These are phyloP conservation scores for Malassezia furfur DNA, from an alignment of 1,284 basidiomycete genomes.

Conservation along the genomic window DNA sequence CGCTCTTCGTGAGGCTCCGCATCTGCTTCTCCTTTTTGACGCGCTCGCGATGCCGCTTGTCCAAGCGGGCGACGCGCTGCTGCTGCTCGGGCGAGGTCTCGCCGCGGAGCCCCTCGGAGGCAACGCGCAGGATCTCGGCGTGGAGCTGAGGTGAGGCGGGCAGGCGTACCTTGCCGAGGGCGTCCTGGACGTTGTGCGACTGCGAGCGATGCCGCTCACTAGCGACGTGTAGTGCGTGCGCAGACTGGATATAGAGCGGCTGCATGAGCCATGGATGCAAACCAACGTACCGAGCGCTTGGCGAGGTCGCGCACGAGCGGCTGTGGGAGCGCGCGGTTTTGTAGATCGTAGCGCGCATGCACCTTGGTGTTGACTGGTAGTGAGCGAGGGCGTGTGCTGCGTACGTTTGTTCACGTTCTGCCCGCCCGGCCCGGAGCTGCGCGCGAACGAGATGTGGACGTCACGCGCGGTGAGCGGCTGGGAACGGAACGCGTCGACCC, in stretches of 20 bases:
- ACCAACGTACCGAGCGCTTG: slow-evolving; percentile 11
- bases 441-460: slow-evolving; percentile 12
- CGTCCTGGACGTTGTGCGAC: slow-evolving; percentile 18
- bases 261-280: not conserved
- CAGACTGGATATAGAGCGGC: slow-evolving; percentile 17
- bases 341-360: slow-evolving; percentile 7
- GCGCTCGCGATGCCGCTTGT: slow-evolving; percentile 7
- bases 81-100: slow-evolving; percentile 16
- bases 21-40: slow-evolving; percentile 14
- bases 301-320: slow-evolving; percentile 6
- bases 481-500: slow-evolving; percentile 8
- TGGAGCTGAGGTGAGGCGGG: slow-evolving; percentile 12
- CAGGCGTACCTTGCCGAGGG: slow-evolving; percentile 17
- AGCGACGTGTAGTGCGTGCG: slow-evolving; percentile 13
- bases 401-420: slow-evolving; percentile 23
- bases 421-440: slow-evolving; percentile 20
- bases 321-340: not conserved
- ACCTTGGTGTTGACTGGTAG: slow-evolving; percentile 11
- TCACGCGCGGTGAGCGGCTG: slow-evolving; percentile 2
- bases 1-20: slow-evolving; percentile 19
- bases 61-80: slow-evolving; percentile 9
- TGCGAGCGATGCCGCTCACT: slow-evolving; percentile 17
- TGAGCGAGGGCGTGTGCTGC: not conserved
- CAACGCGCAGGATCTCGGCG: slow-evolving; percentile 15
- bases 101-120: slow-evolving; percentile 7